A percentile compares a stretch with the other conserved stretches of the same genome.
phyloP scores from a whole-genome alignment of 805 yeast species.

The Candida hungchunana region DNA sequence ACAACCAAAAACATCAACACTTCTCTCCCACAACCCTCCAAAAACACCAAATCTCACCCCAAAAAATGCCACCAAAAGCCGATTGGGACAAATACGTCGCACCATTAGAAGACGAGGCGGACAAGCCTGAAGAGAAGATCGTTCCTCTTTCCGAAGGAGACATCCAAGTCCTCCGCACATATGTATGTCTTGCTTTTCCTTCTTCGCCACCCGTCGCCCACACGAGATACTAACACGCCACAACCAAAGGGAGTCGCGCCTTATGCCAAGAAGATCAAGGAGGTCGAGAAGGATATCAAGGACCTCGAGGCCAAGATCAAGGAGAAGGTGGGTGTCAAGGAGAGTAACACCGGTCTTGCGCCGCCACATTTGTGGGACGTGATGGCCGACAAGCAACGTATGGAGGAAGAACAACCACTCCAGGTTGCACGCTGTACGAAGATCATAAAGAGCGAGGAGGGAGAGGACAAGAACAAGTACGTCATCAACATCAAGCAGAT shows the following conservation, averaged over 20 bases:
- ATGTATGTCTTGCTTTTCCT: constrained; percentile 43
- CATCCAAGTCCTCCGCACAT: constrained; percentile 93
- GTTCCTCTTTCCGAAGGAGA: constrained; percentile 93
- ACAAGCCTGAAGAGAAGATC: constrained; percentile 61
- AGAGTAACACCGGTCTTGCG: constrained; percentile 96
- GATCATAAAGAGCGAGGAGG: constrained; percentile 66
- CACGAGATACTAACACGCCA: constrained; percentile 1
- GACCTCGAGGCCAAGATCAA: constrained; percentile 82
- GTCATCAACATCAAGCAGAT: constrained; percentile 96
- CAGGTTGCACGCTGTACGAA: constrained; percentile 99
- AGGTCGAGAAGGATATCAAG: constrained; percentile 81
- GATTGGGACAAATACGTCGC: constrained; percentile 98
- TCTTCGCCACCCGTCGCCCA: neutral
- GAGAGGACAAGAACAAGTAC: constrained; percentile 83
- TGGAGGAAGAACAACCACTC: constrained; percentile 90
- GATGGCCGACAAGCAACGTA: constrained; percentile 89
- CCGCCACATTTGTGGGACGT: constrained; percentile 98
- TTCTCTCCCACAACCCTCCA: no score
- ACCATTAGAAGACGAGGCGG: constrained; percentile 61
- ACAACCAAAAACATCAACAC: constrained; percentile 2
- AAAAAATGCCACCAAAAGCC: constrained; percentile 91
- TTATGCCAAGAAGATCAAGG: constrained; percentile 75
- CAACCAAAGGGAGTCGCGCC: constrained; percentile 85
- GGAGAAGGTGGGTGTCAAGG: constrained; percentile 91
- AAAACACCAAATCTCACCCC: no score